Evolutionary conservation across 805 yeast genomes (phyloP), one percentile per base, ranked within the genome.

Genomic region (Candida insectalens): DNA sequence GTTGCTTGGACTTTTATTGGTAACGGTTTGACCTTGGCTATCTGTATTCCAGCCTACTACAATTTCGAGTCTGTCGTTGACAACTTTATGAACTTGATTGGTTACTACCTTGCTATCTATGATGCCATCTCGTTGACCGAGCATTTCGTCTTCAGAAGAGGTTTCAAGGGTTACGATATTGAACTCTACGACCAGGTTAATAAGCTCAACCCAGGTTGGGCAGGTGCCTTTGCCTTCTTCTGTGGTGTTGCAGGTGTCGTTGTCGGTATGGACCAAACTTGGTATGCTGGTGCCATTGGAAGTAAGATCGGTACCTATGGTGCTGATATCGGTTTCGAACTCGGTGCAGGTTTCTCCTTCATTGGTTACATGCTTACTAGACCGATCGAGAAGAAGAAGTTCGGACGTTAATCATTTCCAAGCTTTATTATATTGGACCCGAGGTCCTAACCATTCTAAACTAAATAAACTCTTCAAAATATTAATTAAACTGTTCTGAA

Each of bases 81-180:
- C 39, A 75, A 83, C 62, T 88, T 88, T 62, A 85, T 88, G 96
- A 77, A 83, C 63, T 63, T 87, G 55, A 85, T 88, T 57, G 89
- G 83, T 45, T 88, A 88, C 69, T 87, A 89, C 73, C 68, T 87
- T 53, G 83, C 94, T 39, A 79, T 87, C 50, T 88, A 87, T 62
- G 74, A 74, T 49, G 74, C 82, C 32, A 76, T 88, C 57, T 59
- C 73, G 19, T 57, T 81, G n/a, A 70, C 83, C 27, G 96, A 87
- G 59, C 96, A 87, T 59, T 76, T 83, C 53, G 67, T 87, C 55
- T 82, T 74, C 73, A 75, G 77, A 52, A 69, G 65, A 46, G 80
- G 81, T 30, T 70, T 64, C 45, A 44, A 59, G 21, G 75, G 71
- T 40, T 83, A 84, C 60, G 71, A 80, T 51, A 64, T 77, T 41